These are phyloP conservation scores for Cephalotrichum gorgonifer DNA, from an alignment of 2,329 filamentous ascomycete species.

Conservation along the genomic window DNA sequence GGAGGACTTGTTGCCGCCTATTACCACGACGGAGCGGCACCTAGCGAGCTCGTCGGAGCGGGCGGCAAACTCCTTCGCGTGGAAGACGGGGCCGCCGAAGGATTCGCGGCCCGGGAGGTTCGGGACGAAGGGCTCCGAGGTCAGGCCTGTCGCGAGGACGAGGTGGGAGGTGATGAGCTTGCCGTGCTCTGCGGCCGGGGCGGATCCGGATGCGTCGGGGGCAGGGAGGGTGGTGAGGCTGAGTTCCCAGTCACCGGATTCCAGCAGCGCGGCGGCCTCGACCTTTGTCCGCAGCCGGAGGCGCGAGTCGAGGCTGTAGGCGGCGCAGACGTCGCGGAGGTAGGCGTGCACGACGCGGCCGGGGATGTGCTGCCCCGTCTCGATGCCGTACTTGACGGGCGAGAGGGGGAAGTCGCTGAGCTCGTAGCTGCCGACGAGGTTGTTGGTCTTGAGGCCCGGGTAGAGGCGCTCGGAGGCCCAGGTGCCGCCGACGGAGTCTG, in stretches of 20 bases:
- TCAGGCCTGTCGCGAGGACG: slow-evolving; percentile 11
- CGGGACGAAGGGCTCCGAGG: slow-evolving; percentile 8
- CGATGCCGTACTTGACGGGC: slow-evolving; percentile 3
- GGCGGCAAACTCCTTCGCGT: slow-evolving; percentile 9
- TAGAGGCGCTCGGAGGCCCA: slow-evolving; percentile 9
- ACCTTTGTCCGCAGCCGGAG: slow-evolving; percentile 7
- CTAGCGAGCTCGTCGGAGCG: slow-evolving; percentile 1
- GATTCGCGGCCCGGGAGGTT: slow-evolving; percentile 4
- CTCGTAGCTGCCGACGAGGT: slow-evolving; percentile 9
- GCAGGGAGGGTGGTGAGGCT: not conserved
- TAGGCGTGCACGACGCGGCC: slow-evolving; percentile 8
- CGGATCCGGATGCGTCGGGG: not conserved
- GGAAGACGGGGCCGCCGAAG: slow-evolving; percentile 10
- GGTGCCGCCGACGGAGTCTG: slow-evolving; percentile 6
- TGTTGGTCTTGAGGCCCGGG: slow-evolving; percentile 10
- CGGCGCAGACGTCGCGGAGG: slow-evolving; percentile 6
- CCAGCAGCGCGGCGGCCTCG: slow-evolving; percentile 1
- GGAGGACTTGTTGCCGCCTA: slow-evolving; percentile 11
- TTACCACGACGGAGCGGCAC: slow-evolving; percentile 7
- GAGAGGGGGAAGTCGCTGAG: slow-evolving; percentile 9
- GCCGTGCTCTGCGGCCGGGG: not conserved
- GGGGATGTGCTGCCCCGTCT: slow-evolving; percentile 7
- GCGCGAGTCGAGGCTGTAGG: slow-evolving; percentile 4
- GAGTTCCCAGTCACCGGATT: slow-evolving; percentile 3
- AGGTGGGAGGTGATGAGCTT: slow-evolving; percentile 6